These are phyloP conservation scores for Carallia brachiata DNA, from an alignment of 345 rosid genomes.

Conservation along the genomic window DNA sequence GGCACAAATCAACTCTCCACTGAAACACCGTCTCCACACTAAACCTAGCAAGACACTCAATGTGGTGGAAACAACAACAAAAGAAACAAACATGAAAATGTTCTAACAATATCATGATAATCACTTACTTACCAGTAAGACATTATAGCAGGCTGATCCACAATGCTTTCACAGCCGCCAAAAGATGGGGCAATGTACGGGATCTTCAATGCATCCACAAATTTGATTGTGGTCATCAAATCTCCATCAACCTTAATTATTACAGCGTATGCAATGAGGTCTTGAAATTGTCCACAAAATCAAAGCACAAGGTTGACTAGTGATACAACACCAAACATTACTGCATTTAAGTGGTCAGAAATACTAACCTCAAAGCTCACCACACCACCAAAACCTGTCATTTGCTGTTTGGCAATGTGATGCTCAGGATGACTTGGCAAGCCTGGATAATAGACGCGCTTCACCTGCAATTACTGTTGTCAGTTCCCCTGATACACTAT, in stretches of 20 bases:
- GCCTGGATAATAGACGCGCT: slow-evolving; percentile 86
- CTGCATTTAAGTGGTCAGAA: not conserved
- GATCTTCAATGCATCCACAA: slow-evolving; percentile 82
- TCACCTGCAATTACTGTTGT: slow-evolving; percentile 54
- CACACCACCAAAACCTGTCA: slow-evolving; percentile 99
- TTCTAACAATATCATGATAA: too few relatives aligned
- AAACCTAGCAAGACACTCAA: too few relatives aligned
- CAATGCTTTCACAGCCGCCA: slow-evolving; percentile 97
- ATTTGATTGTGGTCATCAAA: slow-evolving; percentile 59
- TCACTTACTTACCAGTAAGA: slow-evolving; percentile 69
- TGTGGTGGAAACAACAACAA: too few relatives aligned
- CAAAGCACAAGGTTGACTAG: not conserved
- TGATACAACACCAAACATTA: not conserved
- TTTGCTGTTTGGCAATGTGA: slow-evolving; percentile 82
- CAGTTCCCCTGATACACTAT: not conserved
- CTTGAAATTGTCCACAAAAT: not conserved
- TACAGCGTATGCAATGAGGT: not conserved
- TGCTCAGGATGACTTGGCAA: slow-evolving; percentile 93
- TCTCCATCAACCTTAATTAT: slow-evolving; percentile 75
- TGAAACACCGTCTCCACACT: too few relatives aligned
- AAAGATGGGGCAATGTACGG: slow-evolving; percentile 98
- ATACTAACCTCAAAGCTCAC: slow-evolving; percentile 91
- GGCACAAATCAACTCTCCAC: too few relatives aligned
- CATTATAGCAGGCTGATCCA: slow-evolving; percentile 99
- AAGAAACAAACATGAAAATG: too few relatives aligned